These are phyloP conservation scores for Psidium friedrichsthalianum DNA, from an alignment of 345 rosid species.

Conservation along the genomic window DNA sequence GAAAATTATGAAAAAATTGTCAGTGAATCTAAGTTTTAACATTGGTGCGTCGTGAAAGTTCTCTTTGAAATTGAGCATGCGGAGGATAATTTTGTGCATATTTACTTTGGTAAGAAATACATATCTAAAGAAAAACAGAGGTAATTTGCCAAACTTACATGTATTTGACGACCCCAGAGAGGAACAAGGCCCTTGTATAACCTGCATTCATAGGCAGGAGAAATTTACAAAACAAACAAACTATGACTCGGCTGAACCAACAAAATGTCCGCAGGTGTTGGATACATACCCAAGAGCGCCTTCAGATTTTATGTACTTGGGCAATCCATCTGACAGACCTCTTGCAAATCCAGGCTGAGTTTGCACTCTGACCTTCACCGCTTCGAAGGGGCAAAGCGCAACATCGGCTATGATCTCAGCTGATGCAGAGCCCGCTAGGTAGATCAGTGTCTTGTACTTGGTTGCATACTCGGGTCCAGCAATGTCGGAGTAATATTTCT, in stretches of 20 bases:
- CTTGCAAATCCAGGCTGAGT: slow-evolving; percentile 96
- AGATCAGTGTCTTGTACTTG: slow-evolving; percentile 82
- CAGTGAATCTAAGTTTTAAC: neutral
- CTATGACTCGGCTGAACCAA: neutral
- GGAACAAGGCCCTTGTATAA: slow-evolving; percentile 82
- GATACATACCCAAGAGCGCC: slow-evolving; percentile 57
- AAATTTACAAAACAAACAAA: neutral
- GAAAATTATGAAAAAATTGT: neutral
- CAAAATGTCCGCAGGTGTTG: neutral
- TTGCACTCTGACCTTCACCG: slow-evolving; percentile 92
- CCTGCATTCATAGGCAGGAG: slow-evolving; percentile 24
- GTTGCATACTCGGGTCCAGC: slow-evolving; percentile 83
- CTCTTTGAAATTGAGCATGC: neutral
- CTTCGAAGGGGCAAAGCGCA: slow-evolving; percentile 94
- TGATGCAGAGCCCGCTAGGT: slow-evolving; percentile 93
- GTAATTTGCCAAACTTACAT: slow-evolving; percentile 33
- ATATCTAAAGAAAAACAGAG: neutral
- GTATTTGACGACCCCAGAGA: slow-evolving; percentile 98
- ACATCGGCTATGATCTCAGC: slow-evolving; percentile 87
- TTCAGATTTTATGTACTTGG: slow-evolving; percentile 69
- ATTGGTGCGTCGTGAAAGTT: neutral
- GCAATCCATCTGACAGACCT: slow-evolving; percentile 81
- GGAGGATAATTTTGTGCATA: neutral
- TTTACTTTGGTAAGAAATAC: neutral
- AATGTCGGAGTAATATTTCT: slow-evolving; percentile 89